Evolutionary conservation across 2,329 filamentous ascomycete genomes (phyloP), one percentile per base, ranked within the genome.

Genomic region (Pyrenophora teres): DNA sequence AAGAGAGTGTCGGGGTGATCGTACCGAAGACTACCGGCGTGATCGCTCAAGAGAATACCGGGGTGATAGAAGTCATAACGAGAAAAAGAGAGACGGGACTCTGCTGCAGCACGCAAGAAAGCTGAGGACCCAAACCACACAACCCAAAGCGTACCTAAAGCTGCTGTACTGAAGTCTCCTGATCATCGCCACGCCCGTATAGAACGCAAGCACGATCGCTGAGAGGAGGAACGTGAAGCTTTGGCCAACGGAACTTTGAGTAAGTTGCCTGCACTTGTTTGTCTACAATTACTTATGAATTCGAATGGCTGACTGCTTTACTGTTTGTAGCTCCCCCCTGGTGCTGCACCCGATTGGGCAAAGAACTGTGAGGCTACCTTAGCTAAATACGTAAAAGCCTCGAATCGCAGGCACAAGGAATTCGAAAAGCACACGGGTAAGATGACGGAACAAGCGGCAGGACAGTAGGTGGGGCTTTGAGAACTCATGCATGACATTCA

Each of bases 341-440:
- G 39, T 23, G 44, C 44, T n/a, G 43, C 44, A 27, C 40, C 43
- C 5, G 48, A 52, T 16, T 52, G 50, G 50, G 50, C 50, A 6
- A 44, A 48, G 18, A 52, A 52, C 15, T 44, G 50, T n/a, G 45
- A 39, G 10, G 27, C 16, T 7, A 48, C 44, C 12, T 30, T 52
- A 19, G 25, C 18, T 4, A 47, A 44, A 40, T 52, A 43, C 6
- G 32, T 40, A n/a, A 32, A 45, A 36, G 27, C n/a, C 23, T 19
- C 47, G 1, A 42, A 40, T 33, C 36, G 42, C 6, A 40, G 41
- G n/a, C 48, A 46, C 30, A 45, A 46, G 48, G 46, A 46, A 10
- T 36, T 46, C 36, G 41, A 40, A 23, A 51, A 51, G 19, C 16
- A 25, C n/a, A 23, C 25, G 30, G 18, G 30, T 13, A 44, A 44